Base-by-base conservation (phyloP, 192 early-diverging fungal genomes). In the Lobosporangium transversale region DNA sequence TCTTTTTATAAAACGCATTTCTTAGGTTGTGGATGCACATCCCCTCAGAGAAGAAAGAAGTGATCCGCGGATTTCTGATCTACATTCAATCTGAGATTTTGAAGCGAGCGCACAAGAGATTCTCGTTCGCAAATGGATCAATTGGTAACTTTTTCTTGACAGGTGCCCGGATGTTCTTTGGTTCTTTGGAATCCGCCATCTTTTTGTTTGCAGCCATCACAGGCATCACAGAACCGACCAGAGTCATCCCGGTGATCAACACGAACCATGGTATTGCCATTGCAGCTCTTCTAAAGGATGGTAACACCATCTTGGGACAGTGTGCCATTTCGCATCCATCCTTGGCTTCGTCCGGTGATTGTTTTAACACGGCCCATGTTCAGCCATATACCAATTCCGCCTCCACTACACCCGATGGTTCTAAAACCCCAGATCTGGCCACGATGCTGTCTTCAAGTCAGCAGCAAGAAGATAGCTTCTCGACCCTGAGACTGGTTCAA, bases 121-220 rank as follows among this genome's bases (percentile, higher is more conserved):
- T 92, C 63, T 88, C 92, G 20, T 93, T 92, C 57, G 85, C 89
- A 10, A 89, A 90, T 44, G 92, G 90, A 29, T 84, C 83, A 18
- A 91, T 93, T 56, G 92, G 92, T 6, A 93, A 93, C 74, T 91
- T 93, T 70, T 92, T 93, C 64, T 66, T 93, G 53, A 92, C 90
- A 27, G 92, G 92, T 11, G 90, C 88, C 6, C 82, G 92, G 12
- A 75, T 93, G 35, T 93, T 93, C 56, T 92, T 92, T 80, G 81
- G 89, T 26, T 88, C 86, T 40, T 47, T 88, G 0, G 86, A 88
- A 45, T 89, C 90, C 9, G 92, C 90, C 48, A 90, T 93, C 50
- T 92, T 92, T 70, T 70, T 92, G 52, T 92, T 93, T 67, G 79
- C 89, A 0, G 79, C 88, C 33, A 93, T 91, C 50, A 89, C 88